phyloP scores from a whole-genome alignment of 2,329 filamentous ascomycete genomes.

The Trematosphaeria pertusa region DNA sequence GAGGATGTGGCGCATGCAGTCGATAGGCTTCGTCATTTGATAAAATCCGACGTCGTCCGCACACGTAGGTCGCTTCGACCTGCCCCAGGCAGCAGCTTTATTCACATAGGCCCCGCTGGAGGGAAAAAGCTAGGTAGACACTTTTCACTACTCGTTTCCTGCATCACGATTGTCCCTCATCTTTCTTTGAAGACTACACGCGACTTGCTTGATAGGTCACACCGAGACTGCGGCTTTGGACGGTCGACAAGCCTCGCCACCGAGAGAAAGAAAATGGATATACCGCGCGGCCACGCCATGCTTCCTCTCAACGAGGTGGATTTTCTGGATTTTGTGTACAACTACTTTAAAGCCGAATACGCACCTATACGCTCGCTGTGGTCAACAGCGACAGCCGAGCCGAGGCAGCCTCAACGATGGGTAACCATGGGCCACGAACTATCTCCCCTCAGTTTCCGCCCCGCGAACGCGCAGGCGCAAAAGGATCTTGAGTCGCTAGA shows the following conservation, averaged over 20 bases:
- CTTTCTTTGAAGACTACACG: not conserved
- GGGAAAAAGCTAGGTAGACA: not conserved
- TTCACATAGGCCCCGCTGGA: constrained; percentile 9
- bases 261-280: constrained; percentile 45
- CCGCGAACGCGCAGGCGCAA: constrained; percentile 47
- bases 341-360: constrained; percentile 49
- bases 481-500: constrained; percentile 45
- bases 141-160: not conserved
- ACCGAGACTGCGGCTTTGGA: too few relatives aligned
- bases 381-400: constrained; percentile 43
- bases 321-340: constrained; percentile 44
- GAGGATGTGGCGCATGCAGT: constrained; percentile 32
- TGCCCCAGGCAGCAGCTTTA: constrained; percentile 42
- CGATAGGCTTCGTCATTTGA: constrained; percentile 28
- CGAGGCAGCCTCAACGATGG: constrained; percentile 39
- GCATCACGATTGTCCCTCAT: not conserved
- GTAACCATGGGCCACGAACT: constrained; percentile 44
- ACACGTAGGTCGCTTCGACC: constrained; percentile 26
- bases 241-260: too few relatives aligned
- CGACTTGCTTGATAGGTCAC: too few relatives aligned
- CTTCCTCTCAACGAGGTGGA: constrained; percentile 41
- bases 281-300: constrained; percentile 42
- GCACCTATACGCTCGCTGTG: constrained; percentile 46
- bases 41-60: constrained; percentile 13
- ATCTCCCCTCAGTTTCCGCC: constrained; percentile 31